These are phyloP conservation scores for Suhomyces kunorum DNA, from an alignment of 1,139 yeast genomes.

Conservation along the genomic window DNA sequence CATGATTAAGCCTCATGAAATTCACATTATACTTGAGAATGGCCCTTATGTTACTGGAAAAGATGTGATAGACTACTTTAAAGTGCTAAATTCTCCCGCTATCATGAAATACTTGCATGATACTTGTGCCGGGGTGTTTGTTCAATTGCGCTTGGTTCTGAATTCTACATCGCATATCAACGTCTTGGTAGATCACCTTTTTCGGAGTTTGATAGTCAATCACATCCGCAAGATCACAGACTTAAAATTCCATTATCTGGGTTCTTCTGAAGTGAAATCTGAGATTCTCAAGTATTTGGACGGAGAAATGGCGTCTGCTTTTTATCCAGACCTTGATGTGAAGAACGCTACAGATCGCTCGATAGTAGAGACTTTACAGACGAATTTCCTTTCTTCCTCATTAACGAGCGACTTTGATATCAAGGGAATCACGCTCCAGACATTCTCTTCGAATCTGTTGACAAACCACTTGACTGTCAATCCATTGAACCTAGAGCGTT, in stretches of 20 bases:
- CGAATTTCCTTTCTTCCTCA: not conserved
- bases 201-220: slow-evolving; percentile 10
- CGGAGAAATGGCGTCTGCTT: not conserved
- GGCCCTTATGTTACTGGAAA: not conserved
- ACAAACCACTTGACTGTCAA: slow-evolving; percentile 2
- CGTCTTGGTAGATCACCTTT: slow-evolving; percentile 9
- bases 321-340: not conserved
- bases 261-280: too few relatives aligned
- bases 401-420: slow-evolving; percentile 2
- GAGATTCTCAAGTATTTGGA: not conserved
- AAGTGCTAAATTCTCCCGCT: not conserved
- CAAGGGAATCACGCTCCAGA: slow-evolving; percentile 5
- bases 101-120: slow-evolving; percentile 11
- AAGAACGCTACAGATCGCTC: not conserved
- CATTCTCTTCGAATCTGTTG: slow-evolving; percentile 1
- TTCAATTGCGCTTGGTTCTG: slow-evolving; percentile 15
- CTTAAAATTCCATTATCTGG: slow-evolving; percentile 7
- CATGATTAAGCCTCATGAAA: slow-evolving; percentile 22
- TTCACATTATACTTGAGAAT: slow-evolving; percentile 19
- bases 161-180: slow-evolving; percentile 13
- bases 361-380: not conserved
- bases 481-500: slow-evolving; percentile 1
- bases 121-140: slow-evolving; percentile 14
- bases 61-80: not conserved
- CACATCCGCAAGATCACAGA: slow-evolving; percentile 3